A percentile compares a stretch with the other conserved stretches of the same genome.
phyloP scores from a whole-genome alignment of 2,329 filamentous ascomycete genomes.

The Colletotrichum brevisporum region DNA sequence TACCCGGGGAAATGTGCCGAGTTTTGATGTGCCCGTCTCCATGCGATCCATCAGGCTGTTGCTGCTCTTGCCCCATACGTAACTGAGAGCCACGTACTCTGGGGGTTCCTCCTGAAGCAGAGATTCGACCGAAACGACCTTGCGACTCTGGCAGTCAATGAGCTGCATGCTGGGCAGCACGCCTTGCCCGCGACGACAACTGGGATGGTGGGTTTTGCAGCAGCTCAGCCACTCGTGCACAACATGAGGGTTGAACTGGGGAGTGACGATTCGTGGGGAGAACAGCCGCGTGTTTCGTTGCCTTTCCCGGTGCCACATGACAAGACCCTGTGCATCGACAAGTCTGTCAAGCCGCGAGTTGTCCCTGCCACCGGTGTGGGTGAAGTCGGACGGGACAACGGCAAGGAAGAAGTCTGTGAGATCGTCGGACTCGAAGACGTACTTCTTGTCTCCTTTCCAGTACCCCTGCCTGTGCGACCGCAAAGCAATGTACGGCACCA shows the following conservation, averaged over 20 bases:
- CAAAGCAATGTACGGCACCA: constrained; percentile 15
- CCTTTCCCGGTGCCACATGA: constrained; percentile 23
- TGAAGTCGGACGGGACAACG: constrained; percentile 22
- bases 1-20: constrained; percentile 2
- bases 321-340: constrained; percentile 10
- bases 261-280: constrained; percentile 17
- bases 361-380: constrained; percentile 22
- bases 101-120: background rate
- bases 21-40: constrained; percentile 2
- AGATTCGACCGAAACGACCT: constrained; percentile 14
- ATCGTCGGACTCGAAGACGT: constrained; percentile 17
- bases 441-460: constrained; percentile 21
- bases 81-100: constrained; percentile 25
- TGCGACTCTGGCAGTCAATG: constrained; percentile 16
- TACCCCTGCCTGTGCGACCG: constrained; percentile 12
- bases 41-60: constrained; percentile 9
- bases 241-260: constrained; percentile 9
- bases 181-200: constrained; percentile 16
- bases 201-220: constrained; percentile 9
- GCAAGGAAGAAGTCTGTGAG: constrained; percentile 27
- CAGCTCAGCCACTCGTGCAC: constrained; percentile 22
- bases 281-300: constrained; percentile 14
- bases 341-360: constrained; percentile 15
- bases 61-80: constrained; percentile 22
- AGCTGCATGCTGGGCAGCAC: constrained; percentile 15